These are phyloP conservation scores for Kuraishia floccosa DNA, from an alignment of 805 yeast genomes.

Conservation along the genomic window DNA sequence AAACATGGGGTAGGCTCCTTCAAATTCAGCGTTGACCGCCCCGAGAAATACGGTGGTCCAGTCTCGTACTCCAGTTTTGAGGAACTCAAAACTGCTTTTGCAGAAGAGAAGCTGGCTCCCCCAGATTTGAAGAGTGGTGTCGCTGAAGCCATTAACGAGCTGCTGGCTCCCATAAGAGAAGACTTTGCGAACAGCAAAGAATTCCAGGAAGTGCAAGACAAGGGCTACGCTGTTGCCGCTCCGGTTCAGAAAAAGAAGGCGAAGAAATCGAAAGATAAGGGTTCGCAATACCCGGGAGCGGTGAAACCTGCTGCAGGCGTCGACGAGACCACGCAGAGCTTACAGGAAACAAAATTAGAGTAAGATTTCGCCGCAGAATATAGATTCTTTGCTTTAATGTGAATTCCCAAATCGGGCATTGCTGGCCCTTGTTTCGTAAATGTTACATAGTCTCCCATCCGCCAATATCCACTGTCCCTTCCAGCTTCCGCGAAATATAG, in stretches of 20 bases:
- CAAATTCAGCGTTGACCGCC: slow-evolving; percentile 71
- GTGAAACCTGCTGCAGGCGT: too few relatives aligned
- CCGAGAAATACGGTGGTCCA: slow-evolving; percentile 96
- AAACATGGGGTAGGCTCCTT: slow-evolving; percentile 48
- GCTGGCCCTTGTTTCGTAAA: too few relatives aligned
- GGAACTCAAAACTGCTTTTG: slow-evolving; percentile 61
- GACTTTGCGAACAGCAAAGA: slow-evolving; percentile 52
- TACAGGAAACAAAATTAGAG: too few relatives aligned
- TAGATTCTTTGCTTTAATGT: too few relatives aligned
- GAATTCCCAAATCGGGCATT: neutral
- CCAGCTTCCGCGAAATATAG: slow-evolving; percentile 68
- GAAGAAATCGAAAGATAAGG: slow-evolving; percentile 78
- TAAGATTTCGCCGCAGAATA: too few relatives aligned
- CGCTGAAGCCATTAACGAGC: slow-evolving; percentile 66
- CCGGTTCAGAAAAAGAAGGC: slow-evolving; percentile 51
- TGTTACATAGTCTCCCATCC: slow-evolving; percentile 92
- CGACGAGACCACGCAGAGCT: too few relatives aligned
- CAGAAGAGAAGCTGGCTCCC: slow-evolving; percentile 69
- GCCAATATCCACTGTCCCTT: slow-evolving; percentile 73
- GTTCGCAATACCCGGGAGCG: slow-evolving; percentile 90
- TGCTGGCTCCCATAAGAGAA: slow-evolving; percentile 77
- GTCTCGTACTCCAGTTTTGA: slow-evolving; percentile 59
- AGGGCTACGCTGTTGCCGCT: slow-evolving; percentile 78
- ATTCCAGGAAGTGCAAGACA: slow-evolving; percentile 60
- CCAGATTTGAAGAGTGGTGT: slow-evolving; percentile 93